Conservation (phyloP, 257 asterid genomes). For the Solanum pinnatisectum region DNA sequence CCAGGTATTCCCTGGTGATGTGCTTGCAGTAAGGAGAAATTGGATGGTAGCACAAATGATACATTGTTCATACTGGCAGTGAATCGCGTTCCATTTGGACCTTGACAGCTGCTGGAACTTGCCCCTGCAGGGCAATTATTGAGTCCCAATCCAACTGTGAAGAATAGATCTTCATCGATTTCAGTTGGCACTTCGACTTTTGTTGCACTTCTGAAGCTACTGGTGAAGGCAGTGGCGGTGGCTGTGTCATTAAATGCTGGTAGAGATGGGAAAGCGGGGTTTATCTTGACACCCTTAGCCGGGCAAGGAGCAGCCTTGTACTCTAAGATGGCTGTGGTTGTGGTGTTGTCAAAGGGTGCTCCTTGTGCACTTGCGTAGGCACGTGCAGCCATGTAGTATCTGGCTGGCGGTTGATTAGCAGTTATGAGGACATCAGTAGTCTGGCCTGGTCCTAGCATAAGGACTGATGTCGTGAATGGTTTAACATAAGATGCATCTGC, state of each 20-base stretch:
- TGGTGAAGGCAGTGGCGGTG: slow-evolving; percentile 66
- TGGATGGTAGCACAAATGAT: slow-evolving; percentile 75
- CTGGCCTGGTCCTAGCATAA: slow-evolving; percentile 95
- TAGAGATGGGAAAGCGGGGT: slow-evolving; percentile 40
- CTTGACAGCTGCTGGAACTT: slow-evolving; percentile 50
- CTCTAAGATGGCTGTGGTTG: slow-evolving; percentile 82
- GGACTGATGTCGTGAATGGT: slow-evolving; percentile 73
- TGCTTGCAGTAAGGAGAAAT: slow-evolving; percentile 65
- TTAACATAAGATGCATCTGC: slow-evolving; percentile 77
- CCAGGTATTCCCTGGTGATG: slow-evolving; percentile 71
- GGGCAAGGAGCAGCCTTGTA: slow-evolving; percentile 50
- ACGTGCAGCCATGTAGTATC: slow-evolving; percentile 82
- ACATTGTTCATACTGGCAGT: slow-evolving; percentile 87
- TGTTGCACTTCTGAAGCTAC: slow-evolving; percentile 53
- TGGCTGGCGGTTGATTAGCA: slow-evolving; percentile 52
- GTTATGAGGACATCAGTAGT: slow-evolving; percentile 85
- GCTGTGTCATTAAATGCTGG: slow-evolving; percentile 81
- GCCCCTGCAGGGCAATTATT: slow-evolving; percentile 51
- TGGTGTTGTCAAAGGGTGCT: slow-evolving; percentile 80
- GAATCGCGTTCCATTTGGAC: slow-evolving; percentile 83
- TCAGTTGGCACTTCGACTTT: slow-evolving; percentile 47
- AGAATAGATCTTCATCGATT: slow-evolving; percentile 61
- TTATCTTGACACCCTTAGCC: slow-evolving; percentile 24
- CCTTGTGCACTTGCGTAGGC: slow-evolving; percentile 88
- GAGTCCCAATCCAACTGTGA: slow-evolving; percentile 82